A percentile compares a stretch with the other conserved stretches of the same genome.
These are phyloP conservation scores for Solanum gracilifrons DNA, from an alignment of 257 asterid genomes.

Conservation along the genomic window DNA sequence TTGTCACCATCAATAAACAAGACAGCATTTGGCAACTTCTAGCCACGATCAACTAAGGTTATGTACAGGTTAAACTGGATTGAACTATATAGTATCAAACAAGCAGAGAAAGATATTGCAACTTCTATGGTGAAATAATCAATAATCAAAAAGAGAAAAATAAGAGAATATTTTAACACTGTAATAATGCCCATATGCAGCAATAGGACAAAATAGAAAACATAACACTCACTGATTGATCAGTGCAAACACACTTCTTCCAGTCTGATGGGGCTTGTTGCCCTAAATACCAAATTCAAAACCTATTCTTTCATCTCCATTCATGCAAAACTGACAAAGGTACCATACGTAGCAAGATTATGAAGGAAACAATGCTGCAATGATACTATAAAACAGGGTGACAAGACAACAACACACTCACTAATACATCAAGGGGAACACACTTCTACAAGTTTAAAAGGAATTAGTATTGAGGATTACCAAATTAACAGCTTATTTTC, in stretches of 20 bases:
- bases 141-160: neutral
- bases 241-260: neutral
- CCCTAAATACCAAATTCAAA: neutral
- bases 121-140: neutral
- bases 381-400: neutral
- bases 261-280: neutral
- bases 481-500: neutral
- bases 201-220: neutral
- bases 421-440: neutral
- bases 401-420: neutral
- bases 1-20: slow-evolving; percentile 36
- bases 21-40: slow-evolving; percentile 18
- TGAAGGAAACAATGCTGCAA: neutral
- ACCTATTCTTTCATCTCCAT: neutral
- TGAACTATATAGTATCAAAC: neutral
- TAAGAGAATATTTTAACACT: neutral
- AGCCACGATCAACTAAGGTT: neutral
- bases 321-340: slow-evolving; percentile 7
- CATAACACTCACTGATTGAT: neutral
- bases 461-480: neutral
- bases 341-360: slow-evolving; percentile 1
- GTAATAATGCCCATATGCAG: neutral
- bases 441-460: neutral
- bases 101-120: neutral
- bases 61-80: neutral